Evolutionary conservation across 2,329 filamentous ascomycete species (phyloP), one percentile per base, ranked within the genome.

Genomic region (Blastomyces silverae): DNA sequence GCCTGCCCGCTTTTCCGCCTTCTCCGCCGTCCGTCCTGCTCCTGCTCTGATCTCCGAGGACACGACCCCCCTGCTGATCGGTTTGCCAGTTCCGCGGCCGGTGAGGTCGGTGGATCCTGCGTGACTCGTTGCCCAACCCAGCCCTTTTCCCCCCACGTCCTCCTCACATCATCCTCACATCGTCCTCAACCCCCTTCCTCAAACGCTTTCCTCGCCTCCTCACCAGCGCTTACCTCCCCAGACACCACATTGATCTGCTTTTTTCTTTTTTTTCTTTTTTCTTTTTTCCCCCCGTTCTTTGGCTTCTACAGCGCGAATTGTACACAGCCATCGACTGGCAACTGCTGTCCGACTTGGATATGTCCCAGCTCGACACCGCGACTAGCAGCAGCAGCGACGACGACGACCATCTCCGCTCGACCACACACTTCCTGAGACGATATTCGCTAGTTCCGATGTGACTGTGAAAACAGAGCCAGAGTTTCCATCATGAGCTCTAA

Each of bases 301-400:
- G 37, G 5, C 31, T n/a, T 37, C 6, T 61, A 8, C 25, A 44
- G 39, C 25, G 22, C 22, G 22, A 46, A n/a, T 25, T 34, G 42
- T 31, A 13, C 31, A 37, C 42, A 11, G 58, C 44, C 58, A 48
- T 34, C 44, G 58, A 61, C 44, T 48, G 58, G 42, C 56, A 58
- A 50, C 8, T 22, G 4, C 11, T 34, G 22, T 20, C n/a, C 39
- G 3, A 48, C 50, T 39, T 55, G 61, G 67, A 69, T 53, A 69
- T 69, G 67, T 66, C 59, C 62, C 52, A 61, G 56, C 65, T 66
- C 25, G 65, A 68, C 28, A 67, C 48, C 44, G 39, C 28, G 13
- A 56, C 22, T 15, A 56, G 28, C 11, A 56, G 56, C 42, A 58
- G 60, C 46, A 66, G 61, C 61, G 66, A 68, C 66, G 65, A 69